Evolutionary conservation across 495 filamentous ascomycete species (phyloP), one percentile per base, ranked within the genome.

Genomic region (Tuber indicum): DNA sequence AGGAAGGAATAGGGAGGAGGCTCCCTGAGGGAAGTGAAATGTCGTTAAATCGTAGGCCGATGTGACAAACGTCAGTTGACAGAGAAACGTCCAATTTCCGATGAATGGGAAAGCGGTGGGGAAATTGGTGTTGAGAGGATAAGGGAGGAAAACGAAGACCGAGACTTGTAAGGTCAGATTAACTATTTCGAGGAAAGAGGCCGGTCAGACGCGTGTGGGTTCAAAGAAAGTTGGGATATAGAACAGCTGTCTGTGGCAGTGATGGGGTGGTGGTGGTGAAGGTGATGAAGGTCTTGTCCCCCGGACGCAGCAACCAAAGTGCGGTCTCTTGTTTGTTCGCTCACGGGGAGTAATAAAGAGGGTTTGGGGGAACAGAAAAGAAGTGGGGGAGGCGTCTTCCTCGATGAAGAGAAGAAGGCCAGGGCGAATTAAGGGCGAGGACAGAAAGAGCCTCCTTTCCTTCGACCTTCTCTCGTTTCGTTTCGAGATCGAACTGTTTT

Each of bases 1-100:
- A 19, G 71, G 23, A 42, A 69, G 69, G 75, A 41, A 74, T 58
- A 49, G 77, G 78, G 74, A 79, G 78, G 75, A 75, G 72, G 47
- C 77, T 71, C 78, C 73, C 77, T 47, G 72, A 73, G n/a, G 74
- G 58, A 41, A 42, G 41, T 46, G 41, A 42, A 49, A 19, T 47
- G 62, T 66, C 32, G 58, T 66, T 71, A 44, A 71, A 71, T 79
- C 70, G 43, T 71, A 41, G 44, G 70, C 62, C 70, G 58, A 78
- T 71, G 49, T 72, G 72, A 71, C 47, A 36, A 46, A 74, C 71
- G 46, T 52, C 36, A 47, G 74, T 76, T 73, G 74, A 43, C 70
- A 9, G 49, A 62, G 46, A 77, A 74, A 76, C 26, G 73, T 73
- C 70, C 70, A 78, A 45, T 71, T 46, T 43, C 36, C 77, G 70